These are phyloP conservation scores for Alternaria rosae DNA, from an alignment of 2,329 filamentous ascomycete species.

Conservation along the genomic window DNA sequence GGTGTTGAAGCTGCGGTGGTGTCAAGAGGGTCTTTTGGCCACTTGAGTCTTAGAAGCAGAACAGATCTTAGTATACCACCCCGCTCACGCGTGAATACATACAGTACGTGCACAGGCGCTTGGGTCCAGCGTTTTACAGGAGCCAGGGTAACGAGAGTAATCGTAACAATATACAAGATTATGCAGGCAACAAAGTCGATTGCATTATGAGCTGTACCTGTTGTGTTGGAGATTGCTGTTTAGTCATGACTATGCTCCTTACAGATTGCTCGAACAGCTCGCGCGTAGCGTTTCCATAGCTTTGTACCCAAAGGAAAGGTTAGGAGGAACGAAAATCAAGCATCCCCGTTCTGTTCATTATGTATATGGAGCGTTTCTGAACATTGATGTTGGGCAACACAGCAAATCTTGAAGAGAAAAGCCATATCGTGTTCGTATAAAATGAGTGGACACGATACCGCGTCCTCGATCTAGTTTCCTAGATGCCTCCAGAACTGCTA, in stretches of 20 bases:
- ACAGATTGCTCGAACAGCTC: neutral
- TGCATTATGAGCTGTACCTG: neutral
- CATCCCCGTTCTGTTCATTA: neutral
- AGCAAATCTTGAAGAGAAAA: neutral
- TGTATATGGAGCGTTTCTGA: neutral
- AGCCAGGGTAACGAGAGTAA: neutral
- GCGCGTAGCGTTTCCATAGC: neutral
- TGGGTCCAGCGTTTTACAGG: neutral
- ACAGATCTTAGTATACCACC: neutral
- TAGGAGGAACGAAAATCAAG: neutral
- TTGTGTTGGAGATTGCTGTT: neutral
- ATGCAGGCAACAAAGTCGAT: neutral
- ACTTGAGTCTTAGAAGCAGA: no score
- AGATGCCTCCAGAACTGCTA: neutral
- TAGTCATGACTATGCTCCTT: neutral
- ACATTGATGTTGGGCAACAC: neutral
- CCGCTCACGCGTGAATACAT: neutral
- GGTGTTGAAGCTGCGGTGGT: neutral
- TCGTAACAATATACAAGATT: neutral
- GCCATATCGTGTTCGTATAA: neutral
- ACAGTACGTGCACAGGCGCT: neutral
- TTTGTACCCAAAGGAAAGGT: neutral
- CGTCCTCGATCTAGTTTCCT: neutral
- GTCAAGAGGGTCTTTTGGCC: neutral
- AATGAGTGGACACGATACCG: neutral